Conservation (phyloP, 1,284 basidiomycete species). For the Mycena sp. region DNA sequence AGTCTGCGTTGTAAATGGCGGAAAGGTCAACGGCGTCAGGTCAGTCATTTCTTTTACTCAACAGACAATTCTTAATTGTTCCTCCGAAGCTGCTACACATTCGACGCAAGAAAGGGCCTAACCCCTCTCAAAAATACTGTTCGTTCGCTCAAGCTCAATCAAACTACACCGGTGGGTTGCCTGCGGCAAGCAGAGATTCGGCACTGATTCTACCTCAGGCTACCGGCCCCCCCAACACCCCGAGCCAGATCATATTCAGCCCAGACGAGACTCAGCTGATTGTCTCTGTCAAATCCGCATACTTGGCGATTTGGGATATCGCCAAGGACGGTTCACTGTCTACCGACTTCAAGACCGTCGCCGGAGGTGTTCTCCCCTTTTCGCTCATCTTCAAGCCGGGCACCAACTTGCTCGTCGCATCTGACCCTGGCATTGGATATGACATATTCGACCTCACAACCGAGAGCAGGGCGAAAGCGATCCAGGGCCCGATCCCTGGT, state of each 20-base stretch:
- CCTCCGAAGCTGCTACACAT: conserved; percentile 8
- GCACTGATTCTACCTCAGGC: conserved; percentile 23
- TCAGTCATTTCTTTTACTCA: conserved; percentile 44
- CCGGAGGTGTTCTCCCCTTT: conserved; percentile 55
- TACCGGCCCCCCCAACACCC: conserved; percentile 50
- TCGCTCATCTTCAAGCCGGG: conserved; percentile 56
- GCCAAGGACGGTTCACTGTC: conserved; percentile 52
- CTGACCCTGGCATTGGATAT: conserved; percentile 56
- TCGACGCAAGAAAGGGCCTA: conserved; percentile 49
- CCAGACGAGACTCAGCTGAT: conserved; percentile 53
- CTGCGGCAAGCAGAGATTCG: too few species aligned
- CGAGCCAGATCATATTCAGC: conserved; percentile 55
- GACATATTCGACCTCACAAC: conserved; percentile 54
- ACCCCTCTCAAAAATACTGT: conserved; percentile 49
- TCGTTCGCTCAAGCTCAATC: conserved; percentile 53
- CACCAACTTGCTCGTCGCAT: conserved; percentile 54
- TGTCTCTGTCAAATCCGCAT: conserved; percentile 58
- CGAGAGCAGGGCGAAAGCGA: conserved; percentile 30
- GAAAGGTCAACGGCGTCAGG: conserved; percentile 57
- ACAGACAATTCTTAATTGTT: not conserved
- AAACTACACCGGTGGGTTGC: conserved; percentile 47
- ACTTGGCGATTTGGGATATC: conserved; percentile 57
- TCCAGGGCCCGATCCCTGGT: conserved; percentile 46
- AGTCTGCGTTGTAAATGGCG: conserved; percentile 58
- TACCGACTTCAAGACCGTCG: conserved; percentile 44